Percentiles rank a stretch among this genome's conserved stretches.
Conservation (phyloP, 495 filamentous ascomycete species). For the Neurospora sp. region DNA sequence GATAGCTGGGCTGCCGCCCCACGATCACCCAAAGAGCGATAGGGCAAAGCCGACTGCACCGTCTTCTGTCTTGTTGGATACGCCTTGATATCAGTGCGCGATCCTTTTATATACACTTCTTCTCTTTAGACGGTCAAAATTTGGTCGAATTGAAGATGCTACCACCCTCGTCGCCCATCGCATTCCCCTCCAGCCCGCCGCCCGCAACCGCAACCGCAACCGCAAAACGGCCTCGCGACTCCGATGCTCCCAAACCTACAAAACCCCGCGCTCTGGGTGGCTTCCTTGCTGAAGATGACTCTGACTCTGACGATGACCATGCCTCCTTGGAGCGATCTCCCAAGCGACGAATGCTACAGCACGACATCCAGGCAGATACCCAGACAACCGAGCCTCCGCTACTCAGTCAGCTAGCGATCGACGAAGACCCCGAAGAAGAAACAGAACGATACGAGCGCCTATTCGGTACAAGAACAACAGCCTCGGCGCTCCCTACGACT, state of each 20-base stretch:
- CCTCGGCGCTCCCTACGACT: neutral
- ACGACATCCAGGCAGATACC: slow-evolving; percentile 1
- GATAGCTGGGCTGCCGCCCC: neutral
- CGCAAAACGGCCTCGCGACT: slow-evolving; percentile 28
- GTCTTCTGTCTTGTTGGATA: neutral
- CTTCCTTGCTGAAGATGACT: slow-evolving; percentile 39
- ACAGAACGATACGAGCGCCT: slow-evolving; percentile 19
- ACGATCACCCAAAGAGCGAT: neutral
- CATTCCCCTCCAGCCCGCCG: slow-evolving; percentile 46
- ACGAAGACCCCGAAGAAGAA: slow-evolving; percentile 13
- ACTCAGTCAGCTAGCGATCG: slow-evolving; percentile 8
- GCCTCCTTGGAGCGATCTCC: slow-evolving; percentile 22
- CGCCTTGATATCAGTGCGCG: neutral
- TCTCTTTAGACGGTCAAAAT: neutral
- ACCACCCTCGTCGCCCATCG: slow-evolving; percentile 51
- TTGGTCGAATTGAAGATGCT: slow-evolving; percentile 9
- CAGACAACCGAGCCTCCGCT: neutral
- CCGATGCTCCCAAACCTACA: slow-evolving; percentile 7
- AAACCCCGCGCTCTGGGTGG: slow-evolving; percentile 27
- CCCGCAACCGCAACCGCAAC: slow-evolving; percentile 13
- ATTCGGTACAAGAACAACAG: slow-evolving; percentile 4
- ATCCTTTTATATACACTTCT: neutral
- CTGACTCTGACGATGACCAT: slow-evolving; percentile 27
- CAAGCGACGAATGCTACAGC: slow-evolving; percentile 26
- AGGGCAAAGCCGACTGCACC: neutral